Evolutionary conservation across 1,284 basidiomycete genomes (phyloP).

Genomic region (Sanguinoderma infundibulare): DNA sequence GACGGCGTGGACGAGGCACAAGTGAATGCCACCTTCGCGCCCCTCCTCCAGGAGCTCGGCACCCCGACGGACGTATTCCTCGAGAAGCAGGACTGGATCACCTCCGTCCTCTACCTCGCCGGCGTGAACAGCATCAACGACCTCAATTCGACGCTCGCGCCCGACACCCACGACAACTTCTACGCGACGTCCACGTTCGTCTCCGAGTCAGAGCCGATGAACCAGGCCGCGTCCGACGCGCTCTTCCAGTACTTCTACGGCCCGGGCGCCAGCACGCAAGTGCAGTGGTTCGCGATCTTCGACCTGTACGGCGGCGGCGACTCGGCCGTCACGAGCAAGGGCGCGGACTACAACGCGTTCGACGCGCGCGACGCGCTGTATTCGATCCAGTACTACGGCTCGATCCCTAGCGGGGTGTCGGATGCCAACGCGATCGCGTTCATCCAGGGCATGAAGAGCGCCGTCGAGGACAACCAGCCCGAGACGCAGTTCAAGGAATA

Average conservation of each 20-base stretch:
- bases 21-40: conserved; percentile 15
- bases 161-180: conserved; percentile 9
- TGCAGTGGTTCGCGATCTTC: conserved; percentile 11
- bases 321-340: background rate
- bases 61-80: background rate
- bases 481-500: conserved; percentile 11
- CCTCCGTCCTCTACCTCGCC: conserved; percentile 10
- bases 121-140: background rate
- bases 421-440: conserved; percentile 12
- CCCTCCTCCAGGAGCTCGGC: conserved; percentile 10
- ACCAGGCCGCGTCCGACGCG: conserved; percentile 3
- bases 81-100: conserved; percentile 12
- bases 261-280: background rate
- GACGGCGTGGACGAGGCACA: conserved; percentile 10
- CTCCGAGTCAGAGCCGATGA: conserved; percentile 4
- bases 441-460: conserved; percentile 16
- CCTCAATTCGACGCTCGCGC: conserved; percentile 9
- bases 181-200: conserved; percentile 17
- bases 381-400: conserved; percentile 17
- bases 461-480: conserved; percentile 10
- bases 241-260: conserved; percentile 14
- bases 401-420: conserved; percentile 5
- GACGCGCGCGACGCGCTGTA: conserved; percentile 14
- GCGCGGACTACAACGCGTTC: conserved; percentile 11
- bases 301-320: conserved; percentile 10